Evolutionary conservation across 1,284 basidiomycete genomes (phyloP).

Genomic region (Ganoderma resinaceum): DNA sequence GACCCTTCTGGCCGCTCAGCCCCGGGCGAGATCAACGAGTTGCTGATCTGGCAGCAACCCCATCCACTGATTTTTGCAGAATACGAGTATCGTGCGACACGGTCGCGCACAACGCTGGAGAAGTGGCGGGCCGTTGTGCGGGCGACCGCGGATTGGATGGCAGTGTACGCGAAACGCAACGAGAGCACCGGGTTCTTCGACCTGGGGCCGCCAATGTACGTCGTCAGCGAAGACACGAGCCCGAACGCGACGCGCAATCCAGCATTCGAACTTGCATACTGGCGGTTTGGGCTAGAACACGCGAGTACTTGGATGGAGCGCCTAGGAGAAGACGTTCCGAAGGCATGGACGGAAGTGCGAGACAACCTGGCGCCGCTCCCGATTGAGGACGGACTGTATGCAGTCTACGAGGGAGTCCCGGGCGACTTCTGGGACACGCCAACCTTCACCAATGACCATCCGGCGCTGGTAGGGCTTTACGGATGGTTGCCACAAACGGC

Average conservation of each 20-base stretch:
- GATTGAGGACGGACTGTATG: constrained; percentile 56
- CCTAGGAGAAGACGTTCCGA: constrained; percentile 49
- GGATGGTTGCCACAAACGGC: constrained; percentile 63
- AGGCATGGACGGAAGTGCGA: constrained; percentile 52
- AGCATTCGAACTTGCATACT: constrained; percentile 65
- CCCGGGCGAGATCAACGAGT: constrained; percentile 67
- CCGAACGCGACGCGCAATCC: constrained; percentile 62
- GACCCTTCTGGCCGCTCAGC: constrained; percentile 64
- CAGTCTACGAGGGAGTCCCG: constrained; percentile 62
- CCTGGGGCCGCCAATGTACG: constrained; percentile 64
- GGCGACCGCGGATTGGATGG: constrained; percentile 68
- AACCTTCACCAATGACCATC: constrained; percentile 62
- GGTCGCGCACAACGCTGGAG: constrained; percentile 46
- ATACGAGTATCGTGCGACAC: constrained; percentile 60
- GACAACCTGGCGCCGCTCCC: constrained; percentile 57
- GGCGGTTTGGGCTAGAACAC: constrained; percentile 56
- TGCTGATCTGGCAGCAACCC: constrained; percentile 68
- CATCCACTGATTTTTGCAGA: constrained; percentile 65
- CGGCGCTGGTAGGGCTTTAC: constrained; percentile 60
- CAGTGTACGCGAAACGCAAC: constrained; percentile 60
- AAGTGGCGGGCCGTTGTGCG: constrained; percentile 59
- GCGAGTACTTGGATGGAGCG: constrained; percentile 56
- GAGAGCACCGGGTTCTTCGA: constrained; percentile 54
- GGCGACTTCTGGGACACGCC: constrained; percentile 59
- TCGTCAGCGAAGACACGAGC: constrained; percentile 62